Base-by-base conservation (phyloP, 2,329 filamentous ascomycete genomes). In the Fusarium irregulare region DNA sequence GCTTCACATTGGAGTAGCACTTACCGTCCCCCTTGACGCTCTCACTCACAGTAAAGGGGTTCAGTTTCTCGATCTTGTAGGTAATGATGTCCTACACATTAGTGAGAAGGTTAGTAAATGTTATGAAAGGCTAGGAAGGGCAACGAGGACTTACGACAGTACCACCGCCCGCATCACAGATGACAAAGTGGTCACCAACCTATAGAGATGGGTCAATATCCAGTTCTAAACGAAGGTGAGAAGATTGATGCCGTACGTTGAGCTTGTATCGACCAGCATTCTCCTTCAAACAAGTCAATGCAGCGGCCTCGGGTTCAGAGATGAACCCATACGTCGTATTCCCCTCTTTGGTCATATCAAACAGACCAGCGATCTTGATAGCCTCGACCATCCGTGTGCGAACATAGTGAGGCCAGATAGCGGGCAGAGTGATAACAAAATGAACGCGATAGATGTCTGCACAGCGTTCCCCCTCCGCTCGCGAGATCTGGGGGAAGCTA, bases 281-380 rank as follows among this genome's bases (percentile, higher is more conserved):
- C 7, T 79, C 77, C 2, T 75, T 60, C 2, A 84, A 68, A 0
- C 77, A 78, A 0, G 80, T 77, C 2, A 85, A 56, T 1, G 82
- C 83, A 2, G 83, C 83, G 1, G 83, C 83, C 66, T 85, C 83
- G 0, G 83, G 83, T 64, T 85, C 84, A 0, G 80, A 79, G 6
- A 84, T 68, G 34, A 84, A 82, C 0, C 64, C 59, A 13, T 83
- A 44, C 0, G 55, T 72, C 0, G 83, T 83, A 3, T 76, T 42
- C 0, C 78, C 79, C 2, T 70, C 71, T 0, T 51, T 14, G 1
- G 77, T 73, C 0, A 59, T 1, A 0, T 71, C 58, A 0, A 83
- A 66, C 4, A 86, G 79, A 0, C 83, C 83, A 0, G 83, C 80
- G 0, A 50, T 20, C 0, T 65, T 37, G 0, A 77, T 76, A 0